Evolutionary conservation across 495 filamentous ascomycete species (phyloP), one percentile per base, ranked within the genome.

Genomic region (Saxophila tyrrhenica): DNA sequence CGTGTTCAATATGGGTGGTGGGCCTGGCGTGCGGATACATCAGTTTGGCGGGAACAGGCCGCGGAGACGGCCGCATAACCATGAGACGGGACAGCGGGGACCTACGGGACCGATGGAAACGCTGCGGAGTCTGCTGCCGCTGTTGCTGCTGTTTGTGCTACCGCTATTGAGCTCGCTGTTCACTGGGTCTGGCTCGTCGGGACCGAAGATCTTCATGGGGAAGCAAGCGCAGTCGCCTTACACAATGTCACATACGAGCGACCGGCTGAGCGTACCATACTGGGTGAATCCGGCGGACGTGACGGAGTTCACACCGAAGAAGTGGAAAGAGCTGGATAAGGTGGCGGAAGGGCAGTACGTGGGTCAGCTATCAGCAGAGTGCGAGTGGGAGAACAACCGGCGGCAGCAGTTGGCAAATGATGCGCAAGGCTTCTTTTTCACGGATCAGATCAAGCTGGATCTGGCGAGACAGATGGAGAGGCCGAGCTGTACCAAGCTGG

Each of bases 371-470:
- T 74, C 75, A 23, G 71, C 75, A 45, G 75, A 82, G 54, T 98
- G 92, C 67, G 84, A 89, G 52, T 46, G 52, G 39, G 91, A 97
- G 65, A 67, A 76, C 48, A 67, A 75, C 39, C 65, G 75, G 49
- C 77, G 80, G 65, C 75, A 79, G 52, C 74, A 79, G 25, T 73
- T 89, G 69, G 70, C 81, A 42, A 78, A 95, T 48, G 85, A 86
- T 25, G 90, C 92, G 1, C 81, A 85, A 62, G 91, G 92, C 13
- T 95, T 87, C 85, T 89, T 97, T 62, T 87, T 78, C 69, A 77
- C 76, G 39, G 88, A 95, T 65, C 71, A 74, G 32, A 82, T 82
- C 50, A 87, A 87, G 75, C 79, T 95, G 81, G 73, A 78, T 56
- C 67, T 72, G 54, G 84, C 84, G 23, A 70, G 77, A 39, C 70